Evolutionary conservation across 305 asterid genomes (phyloP), one percentile per base, ranked within the genome.

Genomic region (Fraxinus paxiana): DNA sequence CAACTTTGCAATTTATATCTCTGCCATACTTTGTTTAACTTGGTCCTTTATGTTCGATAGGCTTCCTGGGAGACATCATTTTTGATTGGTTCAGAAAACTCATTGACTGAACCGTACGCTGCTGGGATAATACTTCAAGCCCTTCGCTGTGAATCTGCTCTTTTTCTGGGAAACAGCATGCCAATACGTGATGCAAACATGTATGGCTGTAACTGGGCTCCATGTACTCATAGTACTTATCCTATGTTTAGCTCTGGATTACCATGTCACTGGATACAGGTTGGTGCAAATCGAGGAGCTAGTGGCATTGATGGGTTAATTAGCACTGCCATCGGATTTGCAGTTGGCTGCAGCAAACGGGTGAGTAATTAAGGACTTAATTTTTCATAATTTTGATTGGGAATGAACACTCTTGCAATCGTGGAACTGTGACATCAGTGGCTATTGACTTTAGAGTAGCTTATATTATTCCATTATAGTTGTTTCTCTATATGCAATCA

Each of bases 121-220:
- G 97, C 99, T 65, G 91, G 91, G 72, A 85, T 86, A 80, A 89
- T 90, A 81, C 88, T 89, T 73, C 98, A 93, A 88, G 83, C 88
- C 22, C 85, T 94, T 81, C 89, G 83, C 46, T 87, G 91, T 80
- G 97, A 92, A 70, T 92, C 98, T 80, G 93, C 99, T 81, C 77
- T 96, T 77, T 96, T 96, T 88, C 82, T 90, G n/a, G 99, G 99
- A 77, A 96, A 96, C 92, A 96, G 99, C 96, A 96, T 96, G 99
- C 92, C 99, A 17, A 85, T 96, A 80, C 98, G 98, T 77, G 99
- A 96, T 84, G 94, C 96, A 24, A 97, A 96, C 88, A 96, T 92
- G 97, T 96, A 91, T 71, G 97, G 94, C 20, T 84, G 83, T 88
- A 92, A 85, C 82, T 82, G 88, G 92, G 93, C 85, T 86, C 88